These are phyloP conservation scores for Malbranchea zuffiana DNA, from an alignment of 2,329 filamentous ascomycete genomes.

Conservation along the genomic window DNA sequence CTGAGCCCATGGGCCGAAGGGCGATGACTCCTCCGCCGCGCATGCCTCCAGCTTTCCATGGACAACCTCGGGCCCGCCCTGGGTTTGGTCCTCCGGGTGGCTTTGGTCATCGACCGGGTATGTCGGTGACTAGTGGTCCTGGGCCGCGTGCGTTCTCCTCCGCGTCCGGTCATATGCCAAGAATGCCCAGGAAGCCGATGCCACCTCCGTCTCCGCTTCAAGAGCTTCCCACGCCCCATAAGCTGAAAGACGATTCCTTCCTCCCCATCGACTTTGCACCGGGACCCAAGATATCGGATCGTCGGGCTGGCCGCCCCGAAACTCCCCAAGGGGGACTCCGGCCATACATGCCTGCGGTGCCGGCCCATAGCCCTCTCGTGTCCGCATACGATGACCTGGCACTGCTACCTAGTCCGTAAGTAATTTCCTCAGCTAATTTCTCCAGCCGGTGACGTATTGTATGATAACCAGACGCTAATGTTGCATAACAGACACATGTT, in stretches of 20 bases:
- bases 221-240: conserved; percentile 73
- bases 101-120: conserved; percentile 15
- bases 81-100: conserved; percentile 21
- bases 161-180: conserved; percentile 42
- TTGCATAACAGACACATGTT: conserved; percentile 32
- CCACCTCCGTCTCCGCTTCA: conserved; percentile 64
- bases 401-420: conserved; percentile 82
- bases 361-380: conserved; percentile 64
- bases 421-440: conserved; percentile 26
- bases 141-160: conserved; percentile 55
- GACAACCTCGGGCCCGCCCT: conserved; percentile 20
- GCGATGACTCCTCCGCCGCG: conserved; percentile 91
- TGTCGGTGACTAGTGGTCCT: conserved; percentile 21
- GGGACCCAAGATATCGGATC: conserved; percentile 54
- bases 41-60: conserved; percentile 45
- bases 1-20: conserved; percentile 72
- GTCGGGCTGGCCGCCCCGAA: conserved; percentile 55
- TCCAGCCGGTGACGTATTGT: too few relatives aligned
- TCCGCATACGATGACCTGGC: conserved; percentile 80
- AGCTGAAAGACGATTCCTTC: conserved; percentile 70
- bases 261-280: conserved; percentile 79
- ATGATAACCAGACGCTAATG: too few relatives aligned
- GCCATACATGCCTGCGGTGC: conserved; percentile 64
- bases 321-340: conserved; percentile 48
- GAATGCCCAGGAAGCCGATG: conserved; percentile 45